Evolutionary conservation across 139 green algal genomes (phyloP), one percentile per base, ranked within the genome.

Genomic region (Ettlia oleoabundans): DNA sequence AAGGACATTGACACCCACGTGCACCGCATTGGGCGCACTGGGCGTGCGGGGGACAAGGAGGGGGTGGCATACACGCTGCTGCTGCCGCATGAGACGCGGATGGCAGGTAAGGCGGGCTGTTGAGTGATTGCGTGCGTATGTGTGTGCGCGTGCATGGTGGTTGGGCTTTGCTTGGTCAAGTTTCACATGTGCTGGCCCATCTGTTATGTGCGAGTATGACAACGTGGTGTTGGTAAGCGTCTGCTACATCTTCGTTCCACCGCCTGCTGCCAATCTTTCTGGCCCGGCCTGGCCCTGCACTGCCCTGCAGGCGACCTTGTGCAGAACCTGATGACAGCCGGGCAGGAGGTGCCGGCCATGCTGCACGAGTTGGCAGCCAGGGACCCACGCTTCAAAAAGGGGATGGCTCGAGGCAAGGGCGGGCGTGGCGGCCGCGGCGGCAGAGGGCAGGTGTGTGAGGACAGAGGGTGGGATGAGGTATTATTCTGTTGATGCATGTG

Each of bases 21-120:
- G 70, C 96, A 99, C 87, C 86, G 95, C 28, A 90, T 99, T 55
- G 96, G 96, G 3, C 92, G 96, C 76, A 99, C 96, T 3, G 97
- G 96, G 2, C 89, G 96, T 42, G 96, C 96, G 4, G 97, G 97
- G 22, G 95, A 98, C 86, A 98, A 94, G 88, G 95, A 98, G 58
- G 96, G 97, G 21, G 55, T 87, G 4, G 95, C 96, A 7, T 90
- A 93, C 69, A 96, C 94, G 6, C 90, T 99, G 81, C 75, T 99
- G 69, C 88, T 92, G 63, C 86, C 88, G 35, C 86, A 81, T 28
- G 89, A 97, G 66, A 79, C 86, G 32, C 86, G 88, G 15, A 94
- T 52, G 13, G 71, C 71, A 26, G 51, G 71, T 64, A 32, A 19
- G 70, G 2, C 38, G 1, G 13, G 41, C 28, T 24, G 26, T 40